Evolutionary conservation across 2,329 filamentous ascomycete genomes (phyloP).

Genomic region (Colletotrichum tamarilloi): DNA sequence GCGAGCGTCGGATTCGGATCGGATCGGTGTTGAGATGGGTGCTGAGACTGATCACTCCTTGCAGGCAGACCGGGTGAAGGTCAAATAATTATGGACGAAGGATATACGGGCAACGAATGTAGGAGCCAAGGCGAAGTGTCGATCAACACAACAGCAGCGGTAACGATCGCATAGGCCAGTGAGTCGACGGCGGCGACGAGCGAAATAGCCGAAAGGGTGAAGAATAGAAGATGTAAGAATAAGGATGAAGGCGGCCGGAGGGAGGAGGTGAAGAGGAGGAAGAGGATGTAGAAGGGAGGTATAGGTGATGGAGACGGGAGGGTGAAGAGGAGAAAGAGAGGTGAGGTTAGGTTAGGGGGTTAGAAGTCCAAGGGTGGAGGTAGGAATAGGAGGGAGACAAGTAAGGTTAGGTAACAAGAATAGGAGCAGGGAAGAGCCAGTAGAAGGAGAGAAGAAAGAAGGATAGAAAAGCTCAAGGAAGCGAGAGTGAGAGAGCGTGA

Average conservation of each 20-base stretch:
- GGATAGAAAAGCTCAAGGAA: slow-evolving; percentile 45
- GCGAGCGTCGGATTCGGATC: slow-evolving; percentile 31
- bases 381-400: slow-evolving; percentile 38
- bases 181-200: slow-evolving; percentile 32
- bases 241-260: slow-evolving; percentile 44
- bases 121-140: slow-evolving; percentile 32
- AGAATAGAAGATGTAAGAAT: slow-evolving; percentile 44
- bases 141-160: slow-evolving; percentile 31
- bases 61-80: slow-evolving; percentile 24
- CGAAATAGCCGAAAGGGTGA: slow-evolving; percentile 40
- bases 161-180: slow-evolving; percentile 33
- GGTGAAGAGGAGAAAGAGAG: slow-evolving; percentile 38
- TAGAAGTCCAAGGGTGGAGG: slow-evolving; percentile 35
- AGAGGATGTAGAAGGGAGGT: slow-evolving; percentile 41
- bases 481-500: slow-evolving; percentile 40
- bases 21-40: slow-evolving; percentile 8
- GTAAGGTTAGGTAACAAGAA: slow-evolving; percentile 39
- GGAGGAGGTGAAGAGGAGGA: slow-evolving; percentile 37
- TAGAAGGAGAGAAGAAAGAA: slow-evolving; percentile 44
- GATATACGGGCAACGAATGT: slow-evolving; percentile 38
- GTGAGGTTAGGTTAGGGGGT: slow-evolving; percentile 29
- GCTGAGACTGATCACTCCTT: slow-evolving; percentile 27
- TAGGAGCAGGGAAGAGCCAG: slow-evolving; percentile 41
- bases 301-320: slow-evolving; percentile 40
- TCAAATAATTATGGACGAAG: slow-evolving; percentile 38